Conservation (phyloP, 2,329 filamentous ascomycete species). For the Neonectria punicea region DNA sequence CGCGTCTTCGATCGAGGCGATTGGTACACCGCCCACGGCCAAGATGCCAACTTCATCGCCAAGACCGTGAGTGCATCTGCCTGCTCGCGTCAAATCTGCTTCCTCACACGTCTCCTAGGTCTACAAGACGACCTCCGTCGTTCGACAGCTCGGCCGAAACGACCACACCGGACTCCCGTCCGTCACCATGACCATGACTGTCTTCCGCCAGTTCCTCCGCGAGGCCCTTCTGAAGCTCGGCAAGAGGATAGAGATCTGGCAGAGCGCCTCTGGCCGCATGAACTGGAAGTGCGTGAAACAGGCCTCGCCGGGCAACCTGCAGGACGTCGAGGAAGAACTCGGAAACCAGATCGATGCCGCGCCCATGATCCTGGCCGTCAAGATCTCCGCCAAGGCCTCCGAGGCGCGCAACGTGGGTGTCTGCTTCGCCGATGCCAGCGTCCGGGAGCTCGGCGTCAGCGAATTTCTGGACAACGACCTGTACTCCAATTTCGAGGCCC, state of each 20-base stretch:
- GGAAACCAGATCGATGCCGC: conserved; percentile 87
- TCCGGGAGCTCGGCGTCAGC: conserved; percentile 93
- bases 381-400: conserved; percentile 86
- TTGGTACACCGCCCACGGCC: conserved; percentile 93
- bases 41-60: conserved; percentile 86
- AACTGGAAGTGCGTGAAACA: conserved; percentile 94
- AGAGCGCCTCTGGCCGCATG: conserved; percentile 78
- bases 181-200: conserved; percentile 94
- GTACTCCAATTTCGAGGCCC: conserved; percentile 96
- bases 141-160: conserved; percentile 87
- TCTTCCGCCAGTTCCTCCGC: conserved; percentile 93
- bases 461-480: conserved; percentile 99
- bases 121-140: conserved; percentile 97
- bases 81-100: neutral
- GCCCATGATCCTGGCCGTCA: conserved; percentile 94
- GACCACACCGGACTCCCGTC: conserved; percentile 88
- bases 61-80: conserved; percentile 67
- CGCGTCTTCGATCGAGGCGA: conserved; percentile 94
- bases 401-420: conserved; percentile 91
- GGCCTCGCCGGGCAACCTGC: conserved; percentile 93
- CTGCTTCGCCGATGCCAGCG: conserved; percentile 97
- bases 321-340: conserved; percentile 96
- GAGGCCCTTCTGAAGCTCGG: conserved; percentile 93
- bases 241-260: conserved; percentile 92
- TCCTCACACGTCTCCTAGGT: conserved; percentile 63